Base-by-base conservation (phyloP, 495 filamentous ascomycete species). In the Daldinia decipiens region DNA sequence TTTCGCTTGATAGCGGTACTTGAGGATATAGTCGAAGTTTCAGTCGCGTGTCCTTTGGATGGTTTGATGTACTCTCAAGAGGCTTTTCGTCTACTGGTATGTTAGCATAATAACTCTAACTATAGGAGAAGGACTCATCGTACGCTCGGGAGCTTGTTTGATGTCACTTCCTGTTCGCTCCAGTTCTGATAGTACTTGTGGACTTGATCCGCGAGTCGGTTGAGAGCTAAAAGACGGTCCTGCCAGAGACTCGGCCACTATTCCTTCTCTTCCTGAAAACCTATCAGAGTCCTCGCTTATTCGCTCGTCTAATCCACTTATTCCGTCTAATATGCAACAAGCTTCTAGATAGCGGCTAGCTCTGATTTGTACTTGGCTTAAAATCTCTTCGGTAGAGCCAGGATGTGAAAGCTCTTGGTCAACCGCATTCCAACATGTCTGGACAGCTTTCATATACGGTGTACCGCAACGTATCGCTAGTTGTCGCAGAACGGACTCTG, bases 381-480 rank as follows among this genome's bases (percentile, higher is more conserved):
- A 76, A 27, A 84, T 78, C 45, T 79, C 74, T 45, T 85, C 83
- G 11, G 76, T 72, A 7, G 78, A 77, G 3, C 69, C 73, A n/a
- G 69, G 61, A 4, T 79, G 78, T 0, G 63, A 62, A 39, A 83
- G 83, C 71, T 92, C 89, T 54, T 88, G 86, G 58, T 95, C 93
- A 12, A 92, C 89, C 0, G 92, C 91, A 70, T 86, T 85, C 78
- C 94, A 88, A 69, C 92, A 97, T 11, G 89, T 82, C 77, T 94
- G 90, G 6, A 95, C 92, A 12, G 89, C 90, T 73, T 90, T 89
- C 80, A 92, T 90, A 76, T 95, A 98, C 0, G 89, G 85, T 19
- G 84, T 89, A 21, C 91, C 91, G 70, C 91, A 94, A 68, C 91
- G 86, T n/a, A 88, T 86, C 1, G 86, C 89, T 29, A 94, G 79